Conservation (phyloP, 129 eudicot genomes). For the Smallanthus sonchifolius region DNA sequence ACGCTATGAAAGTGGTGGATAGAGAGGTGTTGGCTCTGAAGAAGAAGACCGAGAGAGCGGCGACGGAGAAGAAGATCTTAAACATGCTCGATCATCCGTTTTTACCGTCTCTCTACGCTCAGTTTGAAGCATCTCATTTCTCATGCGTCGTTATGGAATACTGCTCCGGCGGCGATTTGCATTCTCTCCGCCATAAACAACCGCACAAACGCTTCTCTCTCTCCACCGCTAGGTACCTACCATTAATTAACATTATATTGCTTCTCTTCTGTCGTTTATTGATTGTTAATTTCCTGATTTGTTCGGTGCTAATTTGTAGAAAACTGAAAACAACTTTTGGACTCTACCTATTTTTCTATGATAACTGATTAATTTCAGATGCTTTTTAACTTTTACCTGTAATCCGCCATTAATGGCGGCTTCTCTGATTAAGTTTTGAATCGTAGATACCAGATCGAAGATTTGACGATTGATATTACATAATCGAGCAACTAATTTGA, state of each 20-base stretch:
- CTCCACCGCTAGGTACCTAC: conserved; percentile 63
- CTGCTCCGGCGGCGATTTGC: conserved; percentile 86
- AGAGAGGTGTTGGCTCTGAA: conserved; percentile 58
- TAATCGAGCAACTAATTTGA: conserved; percentile 13
- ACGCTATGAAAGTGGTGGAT: conserved; percentile 93
- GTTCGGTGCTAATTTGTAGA: conserved; percentile 3
- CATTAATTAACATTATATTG: not conserved
- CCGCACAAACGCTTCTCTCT: conserved; percentile 76
- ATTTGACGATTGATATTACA: not conserved
- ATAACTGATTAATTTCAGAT: not conserved
- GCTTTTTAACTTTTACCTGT: conserved; percentile 16
- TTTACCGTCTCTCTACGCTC: conserved; percentile 72
- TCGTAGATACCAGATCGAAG: conserved; percentile 32
- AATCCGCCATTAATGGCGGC: conserved; percentile 21
- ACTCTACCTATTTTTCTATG: conserved; percentile 19
- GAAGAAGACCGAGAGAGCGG: conserved; percentile 71
- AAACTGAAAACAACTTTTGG: conserved; percentile 18
- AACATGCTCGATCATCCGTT: conserved; percentile 91
- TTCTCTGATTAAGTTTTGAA: conserved; percentile 19
- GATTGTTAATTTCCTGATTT: conserved; percentile 9
- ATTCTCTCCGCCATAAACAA: conserved; percentile 72
- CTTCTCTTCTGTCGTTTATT: conserved; percentile 19
- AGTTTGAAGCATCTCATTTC: conserved; percentile 80
- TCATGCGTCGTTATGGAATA: conserved; percentile 90
- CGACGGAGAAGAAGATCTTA: conserved; percentile 71